Percentiles rank a stretch among this genome's conserved stretches.
phyloP scores from a whole-genome alignment of 2,329 filamentous ascomycete species.

The Arthrobotrys musiformis region DNA sequence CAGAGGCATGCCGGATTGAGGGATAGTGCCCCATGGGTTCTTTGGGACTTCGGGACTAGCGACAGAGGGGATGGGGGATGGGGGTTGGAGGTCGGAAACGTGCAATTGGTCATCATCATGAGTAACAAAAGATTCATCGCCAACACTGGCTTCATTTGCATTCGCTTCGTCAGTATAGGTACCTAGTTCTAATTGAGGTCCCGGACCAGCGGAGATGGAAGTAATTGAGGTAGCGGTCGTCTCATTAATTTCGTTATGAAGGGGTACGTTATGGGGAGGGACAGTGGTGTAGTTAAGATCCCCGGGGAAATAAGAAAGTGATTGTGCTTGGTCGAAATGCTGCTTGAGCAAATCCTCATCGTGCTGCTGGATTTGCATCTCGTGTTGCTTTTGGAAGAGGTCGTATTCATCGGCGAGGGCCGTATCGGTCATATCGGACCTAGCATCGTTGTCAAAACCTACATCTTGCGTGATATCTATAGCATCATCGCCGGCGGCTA shows the following conservation, averaged over 20 bases:
- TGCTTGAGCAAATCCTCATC: constrained; percentile 60
- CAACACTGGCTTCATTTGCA: constrained; percentile 43
- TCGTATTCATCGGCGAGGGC: constrained; percentile 57
- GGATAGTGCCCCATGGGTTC: constrained; percentile 34
- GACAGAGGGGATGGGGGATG: not conserved
- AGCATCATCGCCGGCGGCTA: constrained; percentile 56
- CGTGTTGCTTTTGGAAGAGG: constrained; percentile 59
- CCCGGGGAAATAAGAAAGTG: constrained; percentile 34
- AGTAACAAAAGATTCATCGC: constrained; percentile 49
- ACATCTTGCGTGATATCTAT: constrained; percentile 56
- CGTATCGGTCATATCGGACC: constrained; percentile 55
- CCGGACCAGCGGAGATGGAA: constrained; percentile 40
- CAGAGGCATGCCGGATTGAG: constrained; percentile 49
- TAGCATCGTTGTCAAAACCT: constrained; percentile 57
- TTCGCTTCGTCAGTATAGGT: constrained; percentile 50
- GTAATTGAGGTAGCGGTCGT: constrained; percentile 19
- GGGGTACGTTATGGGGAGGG: not conserved
- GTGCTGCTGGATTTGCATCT: constrained; percentile 58
- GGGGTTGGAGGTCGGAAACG: constrained; percentile 6
- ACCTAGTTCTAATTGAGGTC: constrained; percentile 40
- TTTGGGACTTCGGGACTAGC: constrained; percentile 27
- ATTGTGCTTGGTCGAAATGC: constrained; percentile 59
- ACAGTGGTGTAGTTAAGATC: constrained; percentile 23
- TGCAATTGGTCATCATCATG: constrained; percentile 30
- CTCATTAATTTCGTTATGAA: constrained; percentile 38